Percentiles rank a stretch among this genome's conserved stretches.
Evolutionary conservation across 805 yeast genomes (phyloP).

Genomic region (Hanseniaspora thailandica): DNA sequence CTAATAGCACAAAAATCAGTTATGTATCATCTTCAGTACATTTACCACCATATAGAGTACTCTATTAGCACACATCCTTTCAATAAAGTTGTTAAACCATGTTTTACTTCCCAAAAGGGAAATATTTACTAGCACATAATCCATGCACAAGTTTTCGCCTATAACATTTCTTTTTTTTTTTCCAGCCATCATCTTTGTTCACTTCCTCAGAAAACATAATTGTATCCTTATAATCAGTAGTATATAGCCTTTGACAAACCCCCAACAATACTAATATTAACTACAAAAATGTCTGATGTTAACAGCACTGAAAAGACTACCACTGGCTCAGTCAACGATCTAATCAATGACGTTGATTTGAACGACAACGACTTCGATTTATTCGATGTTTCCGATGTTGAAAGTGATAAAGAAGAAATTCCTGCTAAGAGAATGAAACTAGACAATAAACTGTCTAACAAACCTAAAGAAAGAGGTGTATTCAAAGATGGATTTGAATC

Average conservation of each 20-base stretch:
- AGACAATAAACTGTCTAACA: conserved; percentile 20
- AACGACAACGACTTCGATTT: conserved; percentile 13
- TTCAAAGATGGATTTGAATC: conserved; percentile 70
- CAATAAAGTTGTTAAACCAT: not conserved
- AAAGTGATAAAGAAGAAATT: conserved; percentile 19
- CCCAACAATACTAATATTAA: not conserved
- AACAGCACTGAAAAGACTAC: not conserved
- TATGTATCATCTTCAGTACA: no score
- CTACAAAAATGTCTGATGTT: not conserved
- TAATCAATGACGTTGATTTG: conserved; percentile 24
- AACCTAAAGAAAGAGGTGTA: conserved; percentile 39
- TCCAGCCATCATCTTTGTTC: not conserved
- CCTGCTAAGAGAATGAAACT: conserved; percentile 10
- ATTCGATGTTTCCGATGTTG: conserved; percentile 18
- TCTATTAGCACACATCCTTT: no score
- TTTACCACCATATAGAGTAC: no score
- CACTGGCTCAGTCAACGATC: conserved; percentile 1
- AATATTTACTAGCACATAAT: no score
- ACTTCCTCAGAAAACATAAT: not conserved
- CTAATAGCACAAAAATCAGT: no score
- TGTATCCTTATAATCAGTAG: not conserved
- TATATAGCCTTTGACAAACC: not conserved
- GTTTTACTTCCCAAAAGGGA: not conserved
- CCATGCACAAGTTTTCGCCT: not conserved
- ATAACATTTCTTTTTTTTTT: not conserved